Evolutionary conservation across 768 basidiomycete species (phyloP), one percentile per base, ranked within the genome.

Genomic region (Amanita brunnescens): DNA sequence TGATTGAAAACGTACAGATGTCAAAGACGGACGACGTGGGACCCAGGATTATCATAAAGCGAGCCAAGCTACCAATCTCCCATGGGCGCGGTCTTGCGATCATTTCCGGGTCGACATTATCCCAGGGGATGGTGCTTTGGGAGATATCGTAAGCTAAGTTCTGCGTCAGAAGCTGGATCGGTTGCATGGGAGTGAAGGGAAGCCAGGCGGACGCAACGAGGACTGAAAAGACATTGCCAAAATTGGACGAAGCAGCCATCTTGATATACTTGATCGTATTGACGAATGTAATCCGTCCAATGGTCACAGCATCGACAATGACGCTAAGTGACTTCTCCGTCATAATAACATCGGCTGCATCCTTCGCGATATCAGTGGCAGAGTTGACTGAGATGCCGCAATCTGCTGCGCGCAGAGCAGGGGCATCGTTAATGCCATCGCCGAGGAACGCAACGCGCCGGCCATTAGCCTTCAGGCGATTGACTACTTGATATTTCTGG

Each of bases 251-350:
- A 20, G 63, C 63, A 16, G 66, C 65, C 66, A 67, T 67, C 51
- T 67, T 67, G 54, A 69, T 69, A 33, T 69, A 69, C 53, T 67
- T 67, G 30, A 67, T 51, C 0, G 68, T 67, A 39, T 67, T 67
- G 41, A 69, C 32, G 57, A 69, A 67, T 32, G 68, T 67, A 43
- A 34, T 51, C 9, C 44, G 26, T 34, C 26, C 6, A 38, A 54
- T 47, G 21, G 65, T 60, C 30, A 68, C 26, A 2, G 21, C 67
- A 4, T 64, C 62, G 6, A 60, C 57, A 38, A 67, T 64, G 7
- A 70, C 67, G 5, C 21, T 61, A 29, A 70, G 60, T 20, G 61
- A 70, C 49, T 70, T 68, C 58, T 69, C 68, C 18, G 68, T 52
- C 7, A 69, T 47, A 42, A 68, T 68, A 34, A 65, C 65, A 38